A percentile compares a stretch with the other conserved stretches of the same genome.
Evolutionary conservation across 257 asterid genomes (phyloP).

Genomic region (Paraleonurus japonicus): DNA sequence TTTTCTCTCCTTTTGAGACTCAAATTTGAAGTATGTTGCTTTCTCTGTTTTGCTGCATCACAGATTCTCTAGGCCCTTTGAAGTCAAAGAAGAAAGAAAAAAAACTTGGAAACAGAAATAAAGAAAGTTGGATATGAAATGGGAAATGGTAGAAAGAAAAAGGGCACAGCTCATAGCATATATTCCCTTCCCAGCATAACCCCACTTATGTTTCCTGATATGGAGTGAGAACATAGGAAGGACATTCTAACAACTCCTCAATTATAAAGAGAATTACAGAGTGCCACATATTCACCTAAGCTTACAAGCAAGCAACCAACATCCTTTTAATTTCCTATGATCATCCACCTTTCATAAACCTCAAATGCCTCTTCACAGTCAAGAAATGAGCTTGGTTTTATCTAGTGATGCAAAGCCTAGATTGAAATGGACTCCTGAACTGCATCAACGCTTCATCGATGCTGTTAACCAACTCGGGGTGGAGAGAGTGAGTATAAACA

Average conservation of each 20-base stretch:
- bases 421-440: constrained; percentile 87
- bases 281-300: constrained; percentile 40
- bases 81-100: constrained; percentile 63
- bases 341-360: constrained; percentile 21
- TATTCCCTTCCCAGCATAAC: constrained; percentile 64
- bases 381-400: constrained; percentile 58
- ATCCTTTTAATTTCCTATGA: constrained; percentile 23
- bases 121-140: constrained; percentile 54
- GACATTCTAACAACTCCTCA: constrained; percentile 56
- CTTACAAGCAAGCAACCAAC: constrained; percentile 25
- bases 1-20: constrained; percentile 79
- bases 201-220: constrained; percentile 85
- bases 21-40: constrained; percentile 60
- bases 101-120: constrained; percentile 30
- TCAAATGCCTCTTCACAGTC: constrained; percentile 53
- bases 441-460: constrained; percentile 69
- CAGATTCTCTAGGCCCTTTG: constrained; percentile 64
- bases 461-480: constrained; percentile 76
- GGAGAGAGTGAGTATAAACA: constrained; percentile 58
- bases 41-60: constrained; percentile 68
- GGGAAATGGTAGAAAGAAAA: constrained; percentile 56
- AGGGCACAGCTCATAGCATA: constrained; percentile 76
- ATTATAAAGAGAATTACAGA: constrained; percentile 50
- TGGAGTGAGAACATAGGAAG: constrained; percentile 79
- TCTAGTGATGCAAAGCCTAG: constrained; percentile 91